Base-by-base conservation (phyloP, 768 basidiomycete genomes). In the Mycena kentingensis region DNA sequence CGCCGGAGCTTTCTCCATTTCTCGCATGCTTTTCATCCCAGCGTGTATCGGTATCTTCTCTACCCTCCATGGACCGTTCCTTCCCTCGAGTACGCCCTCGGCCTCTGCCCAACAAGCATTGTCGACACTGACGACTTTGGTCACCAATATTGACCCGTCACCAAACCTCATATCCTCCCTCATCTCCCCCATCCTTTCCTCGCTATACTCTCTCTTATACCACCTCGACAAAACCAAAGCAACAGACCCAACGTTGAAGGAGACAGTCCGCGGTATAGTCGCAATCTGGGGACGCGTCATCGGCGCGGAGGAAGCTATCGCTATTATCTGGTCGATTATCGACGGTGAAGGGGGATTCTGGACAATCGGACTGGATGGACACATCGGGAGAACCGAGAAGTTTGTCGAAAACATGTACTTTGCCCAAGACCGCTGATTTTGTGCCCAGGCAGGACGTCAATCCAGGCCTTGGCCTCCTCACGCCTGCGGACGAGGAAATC, bases 61-160 rank as follows among this genome's bases (percentile, higher is more conserved):
- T 1, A 69, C 75, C 25, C 63, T 91, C 11, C 87, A 90, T 51
- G 53, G 60, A 1, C 82, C 86, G 0, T 74, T 90, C 44, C 61
- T 76, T n/a, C n/a, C n/a, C 21, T 51, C 54, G 4, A 26, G 45
- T 31, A 15, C 37, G 5, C 7, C 34, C 29, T 11, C 52, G 3
- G 51, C 67, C 28, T 48, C 67, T 4, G 71, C 82, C 4, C 65
- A 69, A 18, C 66, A 66, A 13, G 75, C 81, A 3, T 65, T 90
- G n/a, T 69, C 72, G 5, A 75, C 69, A 4, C 66, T 93, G 18
- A 71, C 78, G 45, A 72, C 74, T 1, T 70, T 95, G 24, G 69
- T 90, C 3, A 77, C 84, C 5, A 89, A 93, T 58, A 82, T 85
- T 5, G 90, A 95, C 57, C 91, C 92, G 5, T 87, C 89, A 3